Evolutionary conservation across 352 stramenopile genomes (phyloP), one percentile per base, ranked within the genome.

Genomic region (Globisporangium radiosum): DNA sequence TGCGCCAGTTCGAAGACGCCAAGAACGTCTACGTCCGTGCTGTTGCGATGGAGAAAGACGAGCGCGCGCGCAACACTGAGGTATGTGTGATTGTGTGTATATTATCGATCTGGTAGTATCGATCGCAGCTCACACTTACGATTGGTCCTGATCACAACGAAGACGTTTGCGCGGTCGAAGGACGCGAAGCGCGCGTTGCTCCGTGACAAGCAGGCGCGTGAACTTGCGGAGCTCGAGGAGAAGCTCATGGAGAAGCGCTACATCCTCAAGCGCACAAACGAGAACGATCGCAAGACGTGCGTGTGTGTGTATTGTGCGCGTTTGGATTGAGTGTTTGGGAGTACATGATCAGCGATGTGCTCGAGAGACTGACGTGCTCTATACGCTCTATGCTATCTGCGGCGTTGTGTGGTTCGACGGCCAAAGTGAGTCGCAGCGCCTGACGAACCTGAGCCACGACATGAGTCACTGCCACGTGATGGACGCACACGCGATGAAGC

Each of bases 221-320:
- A 92, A 39, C 59, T 84, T 19, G 70, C 72, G 1, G 71, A 92
- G 38, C 56, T 85, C 4, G 66, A 85, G 59, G 79, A 89, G 47
- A 88, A 87, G 47, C 60, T 92, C 4, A 75, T 75, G 57, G 81
- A 92, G 64, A 88, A 88, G 52, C 75, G 78, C 33, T 92, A 87
- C 59, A 78, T 78, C 17, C 59, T 78, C n/a, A 71, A 74, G 63
- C 74, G 81, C 54, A 57, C 63, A 19, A 89, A 89, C 55, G 72
- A 89, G 19, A 72, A 57, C 14, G 71, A 83, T 38, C 70, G 73
- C 10, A 85, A 71, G 51, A 81, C 72, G 81, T 89, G 71, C 52
- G 72, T 55, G 9, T 5, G 8, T 4, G 13, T 55, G 43, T 5
- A 44, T 8, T 43, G 39, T 43, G 39, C 39, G 10, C 7, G 10